A percentile compares a stretch with the other conserved stretches of the same genome.
These are phyloP conservation scores for Corchorus olitorius DNA, from an alignment of 345 rosid species.

Conservation along the genomic window DNA sequence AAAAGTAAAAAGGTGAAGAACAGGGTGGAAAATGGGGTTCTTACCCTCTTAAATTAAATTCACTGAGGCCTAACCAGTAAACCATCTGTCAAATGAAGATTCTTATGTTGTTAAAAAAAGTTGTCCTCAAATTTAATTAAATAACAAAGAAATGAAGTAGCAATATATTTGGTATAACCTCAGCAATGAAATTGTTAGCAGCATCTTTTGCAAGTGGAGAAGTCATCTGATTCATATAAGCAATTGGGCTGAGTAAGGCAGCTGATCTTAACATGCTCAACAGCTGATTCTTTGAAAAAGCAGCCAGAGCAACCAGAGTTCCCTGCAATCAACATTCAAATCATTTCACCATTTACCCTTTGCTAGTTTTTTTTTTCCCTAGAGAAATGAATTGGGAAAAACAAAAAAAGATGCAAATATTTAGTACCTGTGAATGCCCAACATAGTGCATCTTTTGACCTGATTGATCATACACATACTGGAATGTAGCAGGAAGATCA, in stretches of 20 bases:
- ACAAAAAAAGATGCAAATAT: not conserved
- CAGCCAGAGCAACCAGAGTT: constrained; percentile 53
- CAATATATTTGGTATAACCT: constrained; percentile 28
- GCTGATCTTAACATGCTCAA: constrained; percentile 52
- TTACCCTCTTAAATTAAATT: constrained; percentile 51
- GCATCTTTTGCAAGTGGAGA: constrained; percentile 42
- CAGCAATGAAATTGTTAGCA: constrained; percentile 40
- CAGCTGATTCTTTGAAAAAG: constrained; percentile 43
- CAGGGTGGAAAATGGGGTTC: not conserved
- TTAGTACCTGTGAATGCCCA: constrained; percentile 52
- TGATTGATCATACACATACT: constrained; percentile 40
- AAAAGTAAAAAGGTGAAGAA: not conserved
- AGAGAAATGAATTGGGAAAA: not conserved
- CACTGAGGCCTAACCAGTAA: constrained; percentile 37
- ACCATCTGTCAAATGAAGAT: constrained; percentile 36
- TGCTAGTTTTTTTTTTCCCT: not conserved
- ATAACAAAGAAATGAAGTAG: not conserved
- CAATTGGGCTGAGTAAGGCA: constrained; percentile 51
- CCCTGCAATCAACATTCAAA: constrained; percentile 32
- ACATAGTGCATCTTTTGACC: constrained; percentile 51
- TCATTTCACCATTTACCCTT: not conserved
- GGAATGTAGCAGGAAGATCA: constrained; percentile 55
- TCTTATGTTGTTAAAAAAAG: not conserved
- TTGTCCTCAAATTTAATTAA: not conserved
- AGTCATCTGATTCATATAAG: constrained; percentile 44